Evolutionary conservation across 345 rosid genomes (phyloP).

Genomic region (Camelina laxa): DNA sequence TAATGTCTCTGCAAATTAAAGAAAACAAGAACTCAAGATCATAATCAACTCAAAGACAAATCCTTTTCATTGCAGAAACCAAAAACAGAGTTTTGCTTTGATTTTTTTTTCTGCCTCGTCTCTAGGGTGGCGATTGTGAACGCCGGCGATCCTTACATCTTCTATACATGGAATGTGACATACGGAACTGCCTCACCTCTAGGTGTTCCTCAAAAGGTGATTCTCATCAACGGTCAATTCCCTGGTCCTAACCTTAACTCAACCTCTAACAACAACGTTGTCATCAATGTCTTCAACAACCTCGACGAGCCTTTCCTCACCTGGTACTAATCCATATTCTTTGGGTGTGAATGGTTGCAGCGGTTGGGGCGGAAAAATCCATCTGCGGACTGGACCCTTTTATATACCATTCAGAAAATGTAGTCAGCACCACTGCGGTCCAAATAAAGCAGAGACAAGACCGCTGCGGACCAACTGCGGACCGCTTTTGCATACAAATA

Average conservation of each 20-base stretch:
- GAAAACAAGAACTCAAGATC: background rate
- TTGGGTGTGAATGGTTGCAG: too few species aligned
- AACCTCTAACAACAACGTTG: too few species aligned
- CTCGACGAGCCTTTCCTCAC: too few species aligned
- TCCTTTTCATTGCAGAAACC: background rate
- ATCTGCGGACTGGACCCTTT: too few species aligned
- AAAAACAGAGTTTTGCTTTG: background rate
- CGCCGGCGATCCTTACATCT: conserved; percentile 50
- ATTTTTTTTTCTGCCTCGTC: conserved; percentile 23
- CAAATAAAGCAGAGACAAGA: too few species aligned
- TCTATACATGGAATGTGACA: conserved; percentile 76
- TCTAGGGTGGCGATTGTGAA: conserved; percentile 44
- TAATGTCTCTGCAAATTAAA: conserved; percentile 58
- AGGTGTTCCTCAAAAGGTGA: conserved; percentile 73
- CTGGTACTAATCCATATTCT: too few species aligned
- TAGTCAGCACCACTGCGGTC: too few species aligned
- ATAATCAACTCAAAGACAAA: conserved; percentile 28
- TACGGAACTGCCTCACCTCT: conserved; percentile 79
- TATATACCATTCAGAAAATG: too few species aligned
- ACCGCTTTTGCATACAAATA: too few species aligned
- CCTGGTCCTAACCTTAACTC: conserved; percentile 83
- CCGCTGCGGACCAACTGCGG: too few species aligned
- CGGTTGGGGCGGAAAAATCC: too few species aligned
- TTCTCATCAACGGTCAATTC: conserved; percentile 72
- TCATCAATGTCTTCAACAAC: too few species aligned